Conservation (phyloP, 768 basidiomycete species). For the Antrodiella citrinella region DNA sequence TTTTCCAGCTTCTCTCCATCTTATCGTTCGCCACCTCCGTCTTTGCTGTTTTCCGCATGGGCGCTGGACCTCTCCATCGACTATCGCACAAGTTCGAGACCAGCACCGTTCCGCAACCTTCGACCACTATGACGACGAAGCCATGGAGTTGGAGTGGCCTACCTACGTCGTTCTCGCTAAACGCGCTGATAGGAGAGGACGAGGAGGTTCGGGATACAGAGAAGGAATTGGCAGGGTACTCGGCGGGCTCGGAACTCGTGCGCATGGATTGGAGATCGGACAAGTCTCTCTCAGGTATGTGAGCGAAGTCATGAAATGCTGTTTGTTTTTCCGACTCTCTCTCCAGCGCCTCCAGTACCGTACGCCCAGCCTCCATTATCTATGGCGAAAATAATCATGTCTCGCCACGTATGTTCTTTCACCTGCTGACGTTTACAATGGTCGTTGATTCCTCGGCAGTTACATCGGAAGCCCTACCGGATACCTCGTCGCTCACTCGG, state of each 20-base stretch:
- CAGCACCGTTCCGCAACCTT: constrained; percentile 5
- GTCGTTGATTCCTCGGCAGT: constrained; percentile 5
- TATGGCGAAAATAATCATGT: constrained; percentile 26
- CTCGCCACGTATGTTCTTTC: constrained; percentile 20
- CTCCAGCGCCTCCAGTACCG: constrained; percentile 10
- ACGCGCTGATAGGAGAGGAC: constrained; percentile 20
- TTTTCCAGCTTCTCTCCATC: constrained; percentile 13
- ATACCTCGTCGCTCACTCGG: constrained; percentile 17
- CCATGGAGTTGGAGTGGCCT: constrained; percentile 21
- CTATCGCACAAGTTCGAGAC: constrained; percentile 14
- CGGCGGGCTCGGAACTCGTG: constrained; percentile 18
- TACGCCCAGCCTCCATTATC: constrained; percentile 22
- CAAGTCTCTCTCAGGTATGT: constrained; percentile 13
- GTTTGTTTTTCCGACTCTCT: no score
- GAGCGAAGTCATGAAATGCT: not conserved
- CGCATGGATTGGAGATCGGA: constrained; percentile 21
- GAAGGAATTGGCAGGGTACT: constrained; percentile 8
- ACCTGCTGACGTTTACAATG: not conserved
- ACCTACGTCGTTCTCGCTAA: constrained; percentile 18
- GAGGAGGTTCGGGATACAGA: constrained; percentile 7
- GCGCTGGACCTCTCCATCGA: constrained; percentile 19
- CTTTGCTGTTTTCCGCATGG: constrained; percentile 15
- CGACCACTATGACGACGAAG: constrained; percentile 9
- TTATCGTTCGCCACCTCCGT: constrained; percentile 13
- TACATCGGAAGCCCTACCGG: constrained; percentile 16